These are phyloP conservation scores for Eucalyptus dawsonii DNA, from an alignment of 345 rosid genomes.

Conservation along the genomic window DNA sequence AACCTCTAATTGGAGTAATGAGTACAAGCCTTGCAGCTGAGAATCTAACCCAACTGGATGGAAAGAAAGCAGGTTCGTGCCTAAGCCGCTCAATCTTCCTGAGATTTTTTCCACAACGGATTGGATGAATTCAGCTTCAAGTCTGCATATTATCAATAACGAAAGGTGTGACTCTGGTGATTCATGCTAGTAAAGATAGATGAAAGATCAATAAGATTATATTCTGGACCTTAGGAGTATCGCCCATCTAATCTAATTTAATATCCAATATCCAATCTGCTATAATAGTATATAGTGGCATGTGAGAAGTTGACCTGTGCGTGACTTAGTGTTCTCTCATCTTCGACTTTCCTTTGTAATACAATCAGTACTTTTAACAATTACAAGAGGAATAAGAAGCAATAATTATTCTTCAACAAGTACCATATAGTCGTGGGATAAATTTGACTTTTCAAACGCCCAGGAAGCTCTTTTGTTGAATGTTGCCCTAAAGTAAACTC, in stretches of 20 bases:
- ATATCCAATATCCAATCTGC: not conserved
- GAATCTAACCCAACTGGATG: not conserved
- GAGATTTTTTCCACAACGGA: not conserved
- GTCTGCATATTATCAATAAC: not conserved
- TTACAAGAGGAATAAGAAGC: not conserved
- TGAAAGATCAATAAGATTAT: not conserved
- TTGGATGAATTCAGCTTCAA: not conserved
- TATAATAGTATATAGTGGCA: not conserved
- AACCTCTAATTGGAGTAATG: not conserved
- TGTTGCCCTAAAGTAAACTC: not conserved
- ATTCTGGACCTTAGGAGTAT: not conserved
- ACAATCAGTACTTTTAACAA: not conserved
- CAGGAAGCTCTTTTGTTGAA: not conserved
- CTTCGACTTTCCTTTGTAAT: not conserved
- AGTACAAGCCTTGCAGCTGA: not conserved
- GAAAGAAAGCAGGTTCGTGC: not conserved
- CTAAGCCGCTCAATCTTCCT: not conserved
- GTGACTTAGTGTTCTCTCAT: not conserved
- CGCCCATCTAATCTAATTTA: not conserved
- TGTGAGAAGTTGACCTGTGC: not conserved
- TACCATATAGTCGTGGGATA: not conserved
- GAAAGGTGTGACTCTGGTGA: not conserved
- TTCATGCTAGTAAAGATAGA: not conserved
- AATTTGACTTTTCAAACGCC: not conserved
- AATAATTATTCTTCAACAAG: not conserved